These are phyloP conservation scores for Phytophthora lateralis DNA, from an alignment of 352 stramenopile genomes.

Conservation along the genomic window DNA sequence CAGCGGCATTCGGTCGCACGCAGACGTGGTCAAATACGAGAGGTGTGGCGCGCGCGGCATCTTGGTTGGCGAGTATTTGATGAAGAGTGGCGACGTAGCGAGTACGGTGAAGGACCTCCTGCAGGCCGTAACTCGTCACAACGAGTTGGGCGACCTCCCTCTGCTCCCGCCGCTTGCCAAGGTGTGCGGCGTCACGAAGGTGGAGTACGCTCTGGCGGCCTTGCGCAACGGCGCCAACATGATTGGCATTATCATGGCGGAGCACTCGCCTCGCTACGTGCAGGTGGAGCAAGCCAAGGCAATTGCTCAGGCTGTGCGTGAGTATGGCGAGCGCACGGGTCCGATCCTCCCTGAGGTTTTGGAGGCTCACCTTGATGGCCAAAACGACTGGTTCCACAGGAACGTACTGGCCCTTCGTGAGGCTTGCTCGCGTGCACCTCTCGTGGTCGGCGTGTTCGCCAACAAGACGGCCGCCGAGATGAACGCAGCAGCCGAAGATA, in stretches of 20 bases:
- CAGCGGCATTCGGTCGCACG: slow-evolving; percentile 95
- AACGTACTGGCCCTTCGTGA: slow-evolving; percentile 69
- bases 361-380: slow-evolving; percentile 31
- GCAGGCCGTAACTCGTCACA: slow-evolving; percentile 35
- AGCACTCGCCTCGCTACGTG: slow-evolving; percentile 91
- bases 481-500: slow-evolving; percentile 83
- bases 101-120: slow-evolving; percentile 87
- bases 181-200: slow-evolving; percentile 95
- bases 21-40: slow-evolving; percentile 92
- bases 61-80: slow-evolving; percentile 98
- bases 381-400: slow-evolving; percentile 84
- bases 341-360: slow-evolving; percentile 64
- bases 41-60: slow-evolving; percentile 89
- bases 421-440: slow-evolving; percentile 71
- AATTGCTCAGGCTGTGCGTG: slow-evolving; percentile 92
- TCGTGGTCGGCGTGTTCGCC: slow-evolving; percentile 97
- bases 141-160: slow-evolving; percentile 34
- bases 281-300: slow-evolving; percentile 81
- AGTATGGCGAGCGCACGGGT: slow-evolving; percentile 93
- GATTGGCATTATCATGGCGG: slow-evolving; percentile 97
- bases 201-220: slow-evolving; percentile 92
- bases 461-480: slow-evolving; percentile 95
- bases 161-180: slow-evolving; percentile 78
- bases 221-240: slow-evolving; percentile 94
- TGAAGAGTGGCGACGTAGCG: slow-evolving; percentile 93